Conservation (phyloP, 305 asterid genomes). For the Ajuga reptans region DNA sequence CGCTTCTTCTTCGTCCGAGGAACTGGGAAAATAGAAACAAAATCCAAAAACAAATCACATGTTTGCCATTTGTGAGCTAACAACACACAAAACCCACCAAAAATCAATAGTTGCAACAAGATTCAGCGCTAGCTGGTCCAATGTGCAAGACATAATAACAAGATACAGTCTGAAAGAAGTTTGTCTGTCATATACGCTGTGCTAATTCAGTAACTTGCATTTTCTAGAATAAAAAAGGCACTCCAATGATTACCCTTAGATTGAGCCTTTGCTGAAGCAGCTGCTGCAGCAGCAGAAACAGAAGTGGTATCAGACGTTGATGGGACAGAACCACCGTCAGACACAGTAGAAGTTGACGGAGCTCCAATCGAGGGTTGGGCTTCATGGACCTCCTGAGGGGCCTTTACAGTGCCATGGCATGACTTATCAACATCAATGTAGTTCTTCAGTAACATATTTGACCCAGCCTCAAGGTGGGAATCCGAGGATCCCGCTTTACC, state of each 20-base stretch:
- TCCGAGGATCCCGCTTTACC: conserved; percentile 28
- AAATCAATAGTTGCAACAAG: not conserved
- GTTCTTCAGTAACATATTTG: conserved; percentile 28
- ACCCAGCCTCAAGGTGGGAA: conserved; percentile 26
- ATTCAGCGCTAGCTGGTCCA: not conserved
- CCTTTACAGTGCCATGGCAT: conserved; percentile 22
- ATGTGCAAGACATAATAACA: not conserved
- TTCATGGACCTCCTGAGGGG: conserved; percentile 28
- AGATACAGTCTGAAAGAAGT: not conserved
- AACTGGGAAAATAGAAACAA: conserved; percentile 36
- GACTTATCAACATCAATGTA: conserved; percentile 24
- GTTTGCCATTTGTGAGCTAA: conserved; percentile 1
- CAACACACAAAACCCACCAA: not conserved
- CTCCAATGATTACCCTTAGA: conserved; percentile 52
- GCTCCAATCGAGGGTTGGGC: conserved; percentile 28
- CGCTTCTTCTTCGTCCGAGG: conserved; percentile 70
- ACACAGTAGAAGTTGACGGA: conserved; percentile 27
- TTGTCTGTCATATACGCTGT: not conserved
- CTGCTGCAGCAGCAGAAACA: conserved; percentile 29
- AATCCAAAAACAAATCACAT: conserved; percentile 21
- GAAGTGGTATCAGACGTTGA: conserved; percentile 35
- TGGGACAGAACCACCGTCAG: conserved; percentile 29
- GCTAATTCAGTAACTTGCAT: conserved; percentile 7
- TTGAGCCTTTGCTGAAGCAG: conserved; percentile 49
- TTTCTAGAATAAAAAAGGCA: not conserved